Percentiles rank a stretch among this genome's conserved stretches.
Evolutionary conservation across 805 yeast species (phyloP).

Genomic region (Candida orba): DNA sequence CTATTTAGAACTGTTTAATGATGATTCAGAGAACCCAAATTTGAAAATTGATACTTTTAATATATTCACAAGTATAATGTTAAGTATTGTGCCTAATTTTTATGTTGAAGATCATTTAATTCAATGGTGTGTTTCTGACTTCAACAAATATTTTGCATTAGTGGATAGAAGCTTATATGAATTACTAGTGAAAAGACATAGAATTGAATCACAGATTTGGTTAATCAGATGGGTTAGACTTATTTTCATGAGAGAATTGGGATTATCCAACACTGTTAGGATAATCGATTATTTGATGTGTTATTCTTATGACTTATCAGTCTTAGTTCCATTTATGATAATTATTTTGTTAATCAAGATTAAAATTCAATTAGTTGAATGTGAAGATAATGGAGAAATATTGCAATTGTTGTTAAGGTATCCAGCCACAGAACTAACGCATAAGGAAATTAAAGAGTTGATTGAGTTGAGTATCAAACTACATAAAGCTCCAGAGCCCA

Average conservation of each 20-base stretch:
- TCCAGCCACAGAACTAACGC: slow-evolving; percentile 27
- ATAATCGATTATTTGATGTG: slow-evolving; percentile 38
- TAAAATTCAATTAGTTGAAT: slow-evolving; percentile 36
- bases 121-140: slow-evolving; percentile 34
- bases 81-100: slow-evolving; percentile 35
- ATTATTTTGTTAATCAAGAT: slow-evolving; percentile 36
- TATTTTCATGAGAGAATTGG: slow-evolving; percentile 39
- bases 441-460: slow-evolving; percentile 21
- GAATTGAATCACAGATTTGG: slow-evolving; percentile 45
- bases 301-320: slow-evolving; percentile 24
- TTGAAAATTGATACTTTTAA: slow-evolving; percentile 33
- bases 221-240: slow-evolving; percentile 42
- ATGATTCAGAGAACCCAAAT: slow-evolving; percentile 19
- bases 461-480: slow-evolving; percentile 31
- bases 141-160: slow-evolving; percentile 36
- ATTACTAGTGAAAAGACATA: slow-evolving; percentile 34
- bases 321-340: slow-evolving; percentile 32
- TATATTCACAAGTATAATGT: slow-evolving; percentile 38
- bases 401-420: slow-evolving; percentile 39
- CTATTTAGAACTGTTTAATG: slow-evolving; percentile 33
- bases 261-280: slow-evolving; percentile 27
- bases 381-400: slow-evolving; percentile 41
- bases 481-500: slow-evolving; percentile 28
- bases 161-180: slow-evolving; percentile 42
- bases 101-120: slow-evolving; percentile 35